Base-by-base conservation (phyloP, 306 rosid genomes). In the Mimosa bimucronata region DNA sequence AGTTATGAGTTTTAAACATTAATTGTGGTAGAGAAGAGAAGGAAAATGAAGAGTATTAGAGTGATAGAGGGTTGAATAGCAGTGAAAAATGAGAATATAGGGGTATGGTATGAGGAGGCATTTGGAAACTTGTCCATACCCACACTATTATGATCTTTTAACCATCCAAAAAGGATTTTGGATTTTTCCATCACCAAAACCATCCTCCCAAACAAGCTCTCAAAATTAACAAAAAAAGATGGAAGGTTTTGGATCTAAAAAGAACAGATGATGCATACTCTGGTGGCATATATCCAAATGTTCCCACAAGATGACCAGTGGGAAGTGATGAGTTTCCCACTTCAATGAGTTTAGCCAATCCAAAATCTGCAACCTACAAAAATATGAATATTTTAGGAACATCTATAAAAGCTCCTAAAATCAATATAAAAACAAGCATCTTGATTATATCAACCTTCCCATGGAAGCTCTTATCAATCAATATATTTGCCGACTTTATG, bases 281-380 rank as follows among this genome's bases (percentile, higher is more conserved):
- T 53, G 60, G 26, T 7, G 60, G 26, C 26, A 53, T 53, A 0
- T 53, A 53, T 19, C 60, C 60, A 53, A 19, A 53, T 53, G 60
- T 53, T 53, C 60, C 60, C 60, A 53, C 60, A 53, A 53, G 60
- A n/a, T 53, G 25, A 53, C 26, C 25, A 53, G 60, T 19, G 10
- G 60, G 60, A 53, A 53, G 60, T n/a, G 60, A 19, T 19, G 60
- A 53, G 25, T 53, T 53, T n/a, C 60, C 60, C 25, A 53, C 60
- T 18, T 53, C 60, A n/a, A 23, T n/a, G 25, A 53, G 60, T 53
- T 53, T 53, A 53, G 60, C 19, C 7, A 53, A 53, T n/a, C 60
- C 60, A 53, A 53, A 53, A 18, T 53, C 60, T 53, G 60, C 60
- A 53, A 53, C 60, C 60, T 53, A 23, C 60, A 53, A 34, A 34